Evolutionary conservation across 495 filamentous ascomycete genomes (phyloP), one percentile per base, ranked within the genome.

Genomic region (Penicillium ochrochloron): DNA sequence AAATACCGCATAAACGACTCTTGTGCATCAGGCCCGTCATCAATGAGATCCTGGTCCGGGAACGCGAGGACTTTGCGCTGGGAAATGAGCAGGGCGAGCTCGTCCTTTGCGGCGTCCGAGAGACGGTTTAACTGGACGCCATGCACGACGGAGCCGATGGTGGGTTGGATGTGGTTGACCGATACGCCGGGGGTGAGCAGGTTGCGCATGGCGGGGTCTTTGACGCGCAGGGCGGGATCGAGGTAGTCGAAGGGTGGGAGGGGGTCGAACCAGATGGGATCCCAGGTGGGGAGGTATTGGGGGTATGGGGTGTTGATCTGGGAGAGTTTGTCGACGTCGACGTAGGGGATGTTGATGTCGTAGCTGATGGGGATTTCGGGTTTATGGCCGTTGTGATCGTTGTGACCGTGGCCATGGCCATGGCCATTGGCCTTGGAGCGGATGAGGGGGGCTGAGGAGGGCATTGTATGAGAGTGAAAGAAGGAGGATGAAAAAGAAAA

Each of bases 41-140:
- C 87, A 39, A 91, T 85, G 66, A 90, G 83, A 64, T 87, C 80
- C 73, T 94, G 91, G 41, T 86, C 81, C 41, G 89, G 86, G 78
- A 94, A 93, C 53, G 91, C 85, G 25, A 94, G 87, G n/a, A 93
- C 90, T 39, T 90, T 90, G 62, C 90, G 84, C 73, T 86, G 87
- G 25, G 91, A 82, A 61, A 93, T 86, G 19, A 94, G 80, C 8
- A 91, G 82, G 6, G 91, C 91, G 15, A 94, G 85, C 62, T 94
- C 91, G 68, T 93, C 89, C 72, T 92, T 93, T 63, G 89, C 89
- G 2, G 82, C 80, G 64, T 90, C 85, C 11, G 82, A 87, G 34
- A 94, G 83, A 58, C 84, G 76, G 62, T 84, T 86, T 29, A 94
- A 85, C 69, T 92, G 85, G n/a, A 94, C 79, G 10, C 90, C 90